Evolutionary conservation across 176 grass and related monocot species (phyloP), one percentile per base, ranked within the genome.

Genomic region (Oryza rufipogon): DNA sequence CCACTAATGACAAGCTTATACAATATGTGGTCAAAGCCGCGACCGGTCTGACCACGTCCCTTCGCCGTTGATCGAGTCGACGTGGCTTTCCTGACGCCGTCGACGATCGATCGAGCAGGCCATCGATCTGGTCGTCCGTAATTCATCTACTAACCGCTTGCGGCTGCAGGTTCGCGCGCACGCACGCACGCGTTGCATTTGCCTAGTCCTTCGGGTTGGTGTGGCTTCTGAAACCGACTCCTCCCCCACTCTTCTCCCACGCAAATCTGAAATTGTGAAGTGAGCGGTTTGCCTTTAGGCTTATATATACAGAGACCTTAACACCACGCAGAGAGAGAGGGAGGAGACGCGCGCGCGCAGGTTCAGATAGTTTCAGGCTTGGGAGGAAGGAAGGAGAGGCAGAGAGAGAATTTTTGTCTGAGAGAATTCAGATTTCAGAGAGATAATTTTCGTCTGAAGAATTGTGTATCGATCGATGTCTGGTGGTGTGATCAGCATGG

Each of bases 111-210:
- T 48, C 19, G 56, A 1, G 58, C 61, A 15, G 26, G n/a, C 45
- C 44, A 32, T 52, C 58, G 28, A 74, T 56, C 20, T 9, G 60
- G 68, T 46, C 68, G 9, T 34, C 75, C 33, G n/a, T 2, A 26
- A 23, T 23, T 13, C 17, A 84, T 83, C 68, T 80, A 84, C 68
- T 80, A 84, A 84, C 87, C 60, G 76, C 69, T 33, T 58, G 75
- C 68, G 30, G 22, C 3, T 25, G 2, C 4, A n/a, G 13, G 22
- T 5, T 0, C 49, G 10, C 16, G 23, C 17, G 32, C 65, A 7
- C 44, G 33, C 11, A 42, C 15, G 25, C 41, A 4, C 4, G 28
- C 28, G 52, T 58, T 58, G 54, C 54, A n/a, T 58, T 58, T 2
- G 15, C 34, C 54, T 48, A 75, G 82, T 71, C 87, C 10, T 71